Evolutionary conservation across 2,329 filamentous ascomycete genomes (phyloP).

Genomic region (Fusarium sarcochroum): DNA sequence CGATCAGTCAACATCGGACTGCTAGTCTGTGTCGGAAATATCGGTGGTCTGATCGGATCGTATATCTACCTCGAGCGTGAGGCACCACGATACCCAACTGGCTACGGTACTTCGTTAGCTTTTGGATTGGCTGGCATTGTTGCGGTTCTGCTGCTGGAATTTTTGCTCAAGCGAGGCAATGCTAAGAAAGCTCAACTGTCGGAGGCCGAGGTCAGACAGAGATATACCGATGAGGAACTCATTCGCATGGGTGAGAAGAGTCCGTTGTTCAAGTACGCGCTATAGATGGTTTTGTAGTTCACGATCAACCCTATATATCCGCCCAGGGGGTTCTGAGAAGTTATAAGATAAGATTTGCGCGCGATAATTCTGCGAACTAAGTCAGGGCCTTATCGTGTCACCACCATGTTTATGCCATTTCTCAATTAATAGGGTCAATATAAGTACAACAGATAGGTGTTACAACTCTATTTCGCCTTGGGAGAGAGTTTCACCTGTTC

Average conservation of each 20-base stretch:
- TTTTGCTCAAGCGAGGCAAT: constrained; percentile 17
- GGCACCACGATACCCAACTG: constrained; percentile 15
- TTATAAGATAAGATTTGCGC: too few relatives aligned
- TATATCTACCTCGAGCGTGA: constrained; percentile 25
- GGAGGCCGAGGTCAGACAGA: constrained; percentile 8
- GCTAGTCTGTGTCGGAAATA: constrained; percentile 55
- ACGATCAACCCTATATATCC: too few relatives aligned
- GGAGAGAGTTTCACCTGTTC: too few relatives aligned
- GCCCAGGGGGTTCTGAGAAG: too few relatives aligned
- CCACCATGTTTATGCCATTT: too few relatives aligned
- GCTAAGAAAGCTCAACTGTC: constrained; percentile 17
- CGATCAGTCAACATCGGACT: constrained; percentile 59
- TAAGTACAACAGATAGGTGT: too few relatives aligned
- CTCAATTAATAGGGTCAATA: too few relatives aligned
- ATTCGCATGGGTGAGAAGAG: constrained; percentile 32
- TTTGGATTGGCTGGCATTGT: constrained; percentile 19
- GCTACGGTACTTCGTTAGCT: constrained; percentile 22
- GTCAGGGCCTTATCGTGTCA: too few relatives aligned
- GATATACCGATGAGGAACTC: constrained; percentile 13
- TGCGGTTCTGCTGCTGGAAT: constrained; percentile 13
- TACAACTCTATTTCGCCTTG: too few relatives aligned
- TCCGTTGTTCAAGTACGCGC: constrained; percentile 23
- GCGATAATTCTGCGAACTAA: too few relatives aligned
- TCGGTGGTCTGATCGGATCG: constrained; percentile 20
- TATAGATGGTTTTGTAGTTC: background rate